These are phyloP conservation scores for Brassica incana DNA, from an alignment of 345 rosid genomes.

Conservation along the genomic window DNA sequence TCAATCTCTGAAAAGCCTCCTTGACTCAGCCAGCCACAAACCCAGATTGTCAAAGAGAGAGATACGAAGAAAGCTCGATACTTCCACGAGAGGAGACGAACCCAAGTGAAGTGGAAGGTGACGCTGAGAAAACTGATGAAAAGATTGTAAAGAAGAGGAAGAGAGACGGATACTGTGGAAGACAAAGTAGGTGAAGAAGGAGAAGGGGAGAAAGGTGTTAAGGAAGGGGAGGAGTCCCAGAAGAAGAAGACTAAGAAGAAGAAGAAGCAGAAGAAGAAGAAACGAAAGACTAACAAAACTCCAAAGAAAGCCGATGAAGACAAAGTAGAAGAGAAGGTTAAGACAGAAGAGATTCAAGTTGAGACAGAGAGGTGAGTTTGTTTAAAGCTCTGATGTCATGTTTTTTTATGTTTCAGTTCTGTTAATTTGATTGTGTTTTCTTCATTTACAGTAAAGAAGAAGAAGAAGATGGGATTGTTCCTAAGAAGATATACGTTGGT, in stretches of 20 bases:
- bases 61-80: constrained; percentile 49
- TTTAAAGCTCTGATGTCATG: constrained; percentile 1
- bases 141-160: constrained; percentile 40
- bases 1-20: constrained; percentile 47
- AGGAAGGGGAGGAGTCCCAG: constrained; percentile 25
- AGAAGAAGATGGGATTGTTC: constrained; percentile 40
- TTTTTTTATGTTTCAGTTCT: background rate
- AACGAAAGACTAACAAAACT: constrained; percentile 32
- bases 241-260: constrained; percentile 23
- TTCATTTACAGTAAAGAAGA: constrained; percentile 50
- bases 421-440: background rate
- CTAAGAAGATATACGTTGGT: constrained; percentile 74
- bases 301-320: constrained; percentile 34
- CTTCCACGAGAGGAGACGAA: constrained; percentile 35
- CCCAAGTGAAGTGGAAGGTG: constrained; percentile 21
- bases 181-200: constrained; percentile 26
- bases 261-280: constrained; percentile 34
- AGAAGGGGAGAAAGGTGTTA: constrained; percentile 24
- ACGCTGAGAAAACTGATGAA: constrained; percentile 22
- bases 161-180: constrained; percentile 32
- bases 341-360: constrained; percentile 31
- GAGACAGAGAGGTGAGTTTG: constrained; percentile 35
- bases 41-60: constrained; percentile 80
- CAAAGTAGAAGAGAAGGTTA: constrained; percentile 34
- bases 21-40: constrained; percentile 58